These are phyloP conservation scores for Lobosporangium transversale DNA, from an alignment of 192 early-diverging fungal species.

Conservation along the genomic window DNA sequence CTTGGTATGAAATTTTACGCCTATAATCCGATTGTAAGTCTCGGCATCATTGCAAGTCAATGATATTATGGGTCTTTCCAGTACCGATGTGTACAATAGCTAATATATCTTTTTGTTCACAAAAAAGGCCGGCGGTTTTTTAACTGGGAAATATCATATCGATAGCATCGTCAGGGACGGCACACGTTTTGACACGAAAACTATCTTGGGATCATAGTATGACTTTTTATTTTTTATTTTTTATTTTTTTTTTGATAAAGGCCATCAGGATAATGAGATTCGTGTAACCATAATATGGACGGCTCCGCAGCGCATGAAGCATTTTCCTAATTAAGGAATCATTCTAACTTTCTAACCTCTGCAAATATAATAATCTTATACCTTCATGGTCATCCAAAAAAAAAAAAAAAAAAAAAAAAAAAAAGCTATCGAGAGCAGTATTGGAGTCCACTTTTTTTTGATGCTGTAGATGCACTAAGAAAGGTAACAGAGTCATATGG, in stretches of 20 bases:
- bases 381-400: too few relatives aligned
- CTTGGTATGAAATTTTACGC: conserved; percentile 27
- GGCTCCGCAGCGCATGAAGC: too few relatives aligned
- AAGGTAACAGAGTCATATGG: neutral
- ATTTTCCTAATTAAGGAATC: too few relatives aligned
- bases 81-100: too few relatives aligned
- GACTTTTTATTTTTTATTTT: neutral
- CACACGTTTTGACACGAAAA: conserved; percentile 30
- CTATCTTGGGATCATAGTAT: conserved; percentile 30
- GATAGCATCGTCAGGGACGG: conserved; percentile 13
- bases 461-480: conserved; percentile 13
- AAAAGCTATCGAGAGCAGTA: conserved; percentile 27
- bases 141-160: conserved; percentile 24
- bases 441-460: conserved; percentile 29
- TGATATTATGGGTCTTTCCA: too few relatives aligned
- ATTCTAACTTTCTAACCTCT: too few relatives aligned
- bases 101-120: neutral
- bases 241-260: neutral
- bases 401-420: too few relatives aligned
- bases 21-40: conserved; percentile 23
- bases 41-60: too few relatives aligned
- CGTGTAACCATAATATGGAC: too few relatives aligned
- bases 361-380: too few relatives aligned
- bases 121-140: conserved; percentile 28
- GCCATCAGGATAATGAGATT: too few relatives aligned